Percentiles rank a stretch among this genome's conserved stretches.
phyloP scores from a whole-genome alignment of 257 asterid genomes.

The Schizonepeta tenuifolia region DNA sequence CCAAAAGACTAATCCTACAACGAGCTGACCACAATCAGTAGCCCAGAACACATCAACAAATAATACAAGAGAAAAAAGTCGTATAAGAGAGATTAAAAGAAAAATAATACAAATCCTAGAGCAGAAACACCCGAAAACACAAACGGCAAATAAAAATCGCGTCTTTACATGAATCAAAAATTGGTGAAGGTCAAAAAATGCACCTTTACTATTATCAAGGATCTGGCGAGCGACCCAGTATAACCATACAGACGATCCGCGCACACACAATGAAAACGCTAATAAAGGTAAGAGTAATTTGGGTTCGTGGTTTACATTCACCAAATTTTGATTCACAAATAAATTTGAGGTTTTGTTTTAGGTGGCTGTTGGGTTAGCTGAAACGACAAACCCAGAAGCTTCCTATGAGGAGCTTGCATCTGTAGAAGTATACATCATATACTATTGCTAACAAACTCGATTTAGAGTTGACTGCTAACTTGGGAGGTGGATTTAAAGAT shows the following conservation, averaged over 20 bases:
- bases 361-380: conserved; percentile 35
- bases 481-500: too few species aligned
- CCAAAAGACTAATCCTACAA: not conserved
- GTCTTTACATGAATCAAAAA: not conserved
- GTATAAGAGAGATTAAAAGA: not conserved
- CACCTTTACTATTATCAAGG: conserved; percentile 27
- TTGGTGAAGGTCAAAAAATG: not conserved
- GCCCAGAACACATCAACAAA: conserved; percentile 8
- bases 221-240: conserved; percentile 1
- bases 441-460: too few species aligned
- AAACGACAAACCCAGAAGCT: conserved; percentile 39
- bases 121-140: conserved; percentile 9
- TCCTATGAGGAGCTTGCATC: not conserved
- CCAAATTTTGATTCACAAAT: conserved; percentile 34
- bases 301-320: conserved; percentile 27
- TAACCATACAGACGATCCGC: conserved; percentile 1
- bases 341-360: conserved; percentile 16
- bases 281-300: not conserved
- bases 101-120: not conserved
- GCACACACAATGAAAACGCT: not conserved
- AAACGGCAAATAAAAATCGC: conserved; percentile 1
- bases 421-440: not conserved
- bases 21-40: not conserved
- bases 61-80: not conserved
- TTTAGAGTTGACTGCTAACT: too few species aligned